Evolutionary conservation across 2,329 filamentous ascomycete genomes (phyloP).

Genomic region (Phoma sp.): DNA sequence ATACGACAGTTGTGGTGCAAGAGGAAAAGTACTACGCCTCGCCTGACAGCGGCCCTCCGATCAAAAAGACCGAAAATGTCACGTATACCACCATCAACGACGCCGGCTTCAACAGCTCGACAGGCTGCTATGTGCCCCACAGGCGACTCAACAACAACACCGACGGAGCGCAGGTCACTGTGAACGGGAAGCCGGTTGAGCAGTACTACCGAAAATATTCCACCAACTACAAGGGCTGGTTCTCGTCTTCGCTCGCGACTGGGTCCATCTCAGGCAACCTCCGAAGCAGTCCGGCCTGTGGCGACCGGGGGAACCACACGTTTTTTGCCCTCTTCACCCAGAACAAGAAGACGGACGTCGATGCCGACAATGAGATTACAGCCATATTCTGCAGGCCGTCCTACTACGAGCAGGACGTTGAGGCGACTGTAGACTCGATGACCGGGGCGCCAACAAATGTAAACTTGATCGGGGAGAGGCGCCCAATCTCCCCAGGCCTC

Average conservation of each 20-base stretch:
- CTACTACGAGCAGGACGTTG: conserved; percentile 56
- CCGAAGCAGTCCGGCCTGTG: conserved; percentile 48
- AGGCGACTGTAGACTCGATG: conserved; percentile 51
- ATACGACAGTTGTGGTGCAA: neutral
- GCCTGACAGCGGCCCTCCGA: conserved; percentile 9
- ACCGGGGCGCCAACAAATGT: conserved; percentile 18
- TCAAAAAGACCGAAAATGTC: conserved; percentile 2
- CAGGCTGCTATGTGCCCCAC: neutral
- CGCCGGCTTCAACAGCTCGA: conserved; percentile 2
- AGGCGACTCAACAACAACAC: neutral
- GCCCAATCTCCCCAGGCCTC: conserved; percentile 26
- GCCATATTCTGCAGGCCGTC: conserved; percentile 25
- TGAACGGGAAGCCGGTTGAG: neutral
- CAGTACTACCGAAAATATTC: neutral
- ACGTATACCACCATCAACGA: neutral
- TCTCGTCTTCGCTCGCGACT: neutral
- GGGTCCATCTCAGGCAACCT: conserved; percentile 1
- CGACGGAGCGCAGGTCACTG: neutral
- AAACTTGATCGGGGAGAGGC: conserved; percentile 31
- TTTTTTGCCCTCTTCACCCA: conserved; percentile 24
- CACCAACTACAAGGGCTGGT: neutral
- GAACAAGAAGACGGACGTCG: conserved; percentile 20
- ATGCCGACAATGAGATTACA: conserved; percentile 19
- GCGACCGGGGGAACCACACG: conserved; percentile 54
- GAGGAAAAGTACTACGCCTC: conserved; percentile 27